A percentile compares a stretch with the other conserved stretches of the same genome.
phyloP scores from a whole-genome alignment of 306 rosid species.

The Sesbania bispinosa region DNA sequence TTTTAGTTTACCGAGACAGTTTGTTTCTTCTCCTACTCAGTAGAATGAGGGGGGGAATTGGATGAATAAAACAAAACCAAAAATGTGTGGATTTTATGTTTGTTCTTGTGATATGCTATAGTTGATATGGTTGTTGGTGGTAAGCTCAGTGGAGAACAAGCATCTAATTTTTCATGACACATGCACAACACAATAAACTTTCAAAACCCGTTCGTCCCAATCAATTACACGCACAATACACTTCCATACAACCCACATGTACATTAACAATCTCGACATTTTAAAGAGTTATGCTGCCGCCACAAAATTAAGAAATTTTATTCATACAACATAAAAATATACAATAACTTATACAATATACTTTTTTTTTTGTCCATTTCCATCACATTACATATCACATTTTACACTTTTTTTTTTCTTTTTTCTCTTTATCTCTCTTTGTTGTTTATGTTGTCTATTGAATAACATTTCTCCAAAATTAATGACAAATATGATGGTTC shows the following conservation, averaged over 20 bases:
- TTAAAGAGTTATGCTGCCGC: background rate
- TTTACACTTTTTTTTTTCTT: no score
- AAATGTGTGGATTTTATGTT: conserved; percentile 62
- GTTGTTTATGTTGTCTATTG: no score
- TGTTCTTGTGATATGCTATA: conserved; percentile 43
- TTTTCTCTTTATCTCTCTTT: no score
- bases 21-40: conserved; percentile 86
- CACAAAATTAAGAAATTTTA: no score
- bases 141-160: conserved; percentile 30
- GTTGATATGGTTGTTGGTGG: conserved; percentile 46
- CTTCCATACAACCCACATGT: background rate
- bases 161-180: conserved; percentile 12
- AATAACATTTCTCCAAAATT: no score
- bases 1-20: conserved; percentile 82
- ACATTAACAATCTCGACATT: background rate
- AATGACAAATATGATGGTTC: no score
- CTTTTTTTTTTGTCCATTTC: no score
- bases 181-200: background rate
- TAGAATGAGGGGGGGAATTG: conserved; percentile 45
- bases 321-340: no score
- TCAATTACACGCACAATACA: background rate
- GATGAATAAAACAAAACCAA: conserved; percentile 46
- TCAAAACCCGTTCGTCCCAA: background rate
- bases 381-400: no score
- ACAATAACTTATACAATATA: no score